Conservation (phyloP, 129 eudicot species). For the Pseudognaphalium luteoalbum region DNA sequence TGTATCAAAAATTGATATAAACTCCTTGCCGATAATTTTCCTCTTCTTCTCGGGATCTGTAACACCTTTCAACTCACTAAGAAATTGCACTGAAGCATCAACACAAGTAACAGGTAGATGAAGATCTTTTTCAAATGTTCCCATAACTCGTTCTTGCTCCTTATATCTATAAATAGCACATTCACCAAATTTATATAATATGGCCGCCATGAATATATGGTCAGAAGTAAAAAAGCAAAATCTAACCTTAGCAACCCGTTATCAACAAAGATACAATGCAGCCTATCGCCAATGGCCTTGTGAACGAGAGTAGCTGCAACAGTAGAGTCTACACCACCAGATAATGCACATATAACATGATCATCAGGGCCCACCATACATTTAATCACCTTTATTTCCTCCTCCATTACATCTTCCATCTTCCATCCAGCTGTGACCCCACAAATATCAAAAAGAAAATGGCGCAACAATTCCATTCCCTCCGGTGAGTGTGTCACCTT, state of each 20-base stretch:
- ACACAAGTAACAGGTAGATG: conserved; percentile 94
- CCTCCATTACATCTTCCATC: conserved; percentile 86
- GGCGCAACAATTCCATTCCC: conserved; percentile 73
- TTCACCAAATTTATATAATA: not conserved
- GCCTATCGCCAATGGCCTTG: conserved; percentile 89
- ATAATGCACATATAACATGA: conserved; percentile 92
- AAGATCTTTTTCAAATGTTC: conserved; percentile 86
- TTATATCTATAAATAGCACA: conserved; percentile 50
- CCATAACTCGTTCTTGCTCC: conserved; percentile 93
- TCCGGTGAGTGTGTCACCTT: conserved; percentile 92
- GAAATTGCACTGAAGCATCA: conserved; percentile 83
- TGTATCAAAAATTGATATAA: conserved; percentile 78
- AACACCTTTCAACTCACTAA: conserved; percentile 82
- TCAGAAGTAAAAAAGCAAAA: not conserved
- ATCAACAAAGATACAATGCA: conserved; percentile 90
- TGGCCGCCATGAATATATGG: not conserved
- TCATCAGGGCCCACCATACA: conserved; percentile 69
- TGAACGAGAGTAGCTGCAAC: conserved; percentile 98
- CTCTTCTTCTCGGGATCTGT: conserved; percentile 80
- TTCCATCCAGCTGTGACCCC: conserved; percentile 81
- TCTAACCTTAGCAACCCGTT: conserved; percentile 85
- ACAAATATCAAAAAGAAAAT: conserved; percentile 78
- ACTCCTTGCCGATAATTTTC: conserved; percentile 91
- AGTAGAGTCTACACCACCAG: conserved; percentile 97
- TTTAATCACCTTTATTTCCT: conserved; percentile 68